Percentiles rank a stretch among this genome's conserved stretches.
These are phyloP conservation scores for Ordospora pajunii DNA, from an alignment of 371 early-diverging fungal species.

Conservation along the genomic window DNA sequence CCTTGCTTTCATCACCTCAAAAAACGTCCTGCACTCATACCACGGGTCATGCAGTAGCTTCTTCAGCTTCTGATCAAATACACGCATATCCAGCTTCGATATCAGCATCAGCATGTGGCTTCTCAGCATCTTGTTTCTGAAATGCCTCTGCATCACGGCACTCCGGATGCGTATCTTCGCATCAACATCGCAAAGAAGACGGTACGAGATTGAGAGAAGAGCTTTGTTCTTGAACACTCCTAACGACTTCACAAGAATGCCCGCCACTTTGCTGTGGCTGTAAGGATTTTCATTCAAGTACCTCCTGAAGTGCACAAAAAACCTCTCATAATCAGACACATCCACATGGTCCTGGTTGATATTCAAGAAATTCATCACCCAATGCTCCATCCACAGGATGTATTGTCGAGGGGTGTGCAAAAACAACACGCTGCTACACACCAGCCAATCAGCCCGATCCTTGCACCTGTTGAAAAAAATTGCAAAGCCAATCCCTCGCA, in stretches of 20 bases:
- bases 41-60: not conserved
- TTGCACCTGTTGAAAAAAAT: not conserved
- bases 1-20: not conserved
- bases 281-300: not conserved
- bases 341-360: slow-evolving; percentile 5
- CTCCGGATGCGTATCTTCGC: not conserved
- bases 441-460: too few species aligned
- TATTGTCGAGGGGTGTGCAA: not conserved
- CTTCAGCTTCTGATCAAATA: not conserved
- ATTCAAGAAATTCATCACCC: slow-evolving; percentile 5
- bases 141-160: not conserved
- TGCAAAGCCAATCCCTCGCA: not conserved
- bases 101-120: slow-evolving; percentile 6
- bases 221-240: not conserved
- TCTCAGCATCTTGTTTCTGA: not conserved
- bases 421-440: not conserved
- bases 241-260: not conserved
- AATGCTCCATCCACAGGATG: not conserved
- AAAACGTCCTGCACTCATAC: slow-evolving; percentile 16
- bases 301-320: not conserved
- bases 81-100: not conserved
- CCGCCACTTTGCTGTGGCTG: not conserved
- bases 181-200: slow-evolving; percentile 2
- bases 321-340: slow-evolving; percentile 24
- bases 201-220: slow-evolving; percentile 12